These are phyloP conservation scores for Lunasporangiospora selenospora DNA, from an alignment of 192 early-diverging fungal genomes.

Conservation along the genomic window DNA sequence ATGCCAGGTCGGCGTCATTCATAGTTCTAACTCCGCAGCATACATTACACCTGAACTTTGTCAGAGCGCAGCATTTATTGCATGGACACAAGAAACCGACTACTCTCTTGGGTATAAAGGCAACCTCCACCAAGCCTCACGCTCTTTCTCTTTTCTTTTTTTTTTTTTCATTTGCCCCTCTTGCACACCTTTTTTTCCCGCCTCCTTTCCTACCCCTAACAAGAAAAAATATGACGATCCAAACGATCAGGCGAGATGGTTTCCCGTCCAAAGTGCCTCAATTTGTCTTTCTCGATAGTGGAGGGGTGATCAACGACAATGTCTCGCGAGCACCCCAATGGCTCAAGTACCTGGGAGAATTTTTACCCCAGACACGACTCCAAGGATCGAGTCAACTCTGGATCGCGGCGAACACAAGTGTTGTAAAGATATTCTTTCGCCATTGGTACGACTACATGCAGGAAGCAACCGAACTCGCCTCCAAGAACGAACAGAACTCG, in stretches of 20 bases:
- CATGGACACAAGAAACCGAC: too few relatives aligned
- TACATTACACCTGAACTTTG: too few relatives aligned
- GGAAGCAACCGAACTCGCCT: slow-evolving; percentile 15
- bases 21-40: too few relatives aligned
- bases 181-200: too few relatives aligned
- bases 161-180: neutral
- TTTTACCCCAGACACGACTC: slow-evolving; percentile 19
- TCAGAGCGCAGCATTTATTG: too few relatives aligned
- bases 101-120: too few relatives aligned
- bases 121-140: too few relatives aligned
- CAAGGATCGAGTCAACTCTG: slow-evolving; percentile 21
- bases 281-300: slow-evolving; percentile 36
- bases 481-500: neutral
- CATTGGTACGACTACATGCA: slow-evolving; percentile 31
- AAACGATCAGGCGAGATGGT: neutral
- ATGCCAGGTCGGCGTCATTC: too few relatives aligned
- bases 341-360: slow-evolving; percentile 33
- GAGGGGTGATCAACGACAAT: slow-evolving; percentile 44
- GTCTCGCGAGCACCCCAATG: slow-evolving; percentile 27
- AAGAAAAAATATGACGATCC: slow-evolving; percentile 10
- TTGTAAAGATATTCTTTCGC: slow-evolving; percentile 29
- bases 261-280: slow-evolving; percentile 38
- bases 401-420: slow-evolving; percentile 19
- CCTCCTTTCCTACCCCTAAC: neutral
- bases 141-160: slow-evolving; percentile 5